Evolutionary conservation across 495 filamentous ascomycete species (phyloP).

Genomic region (Viridothelium virens): DNA sequence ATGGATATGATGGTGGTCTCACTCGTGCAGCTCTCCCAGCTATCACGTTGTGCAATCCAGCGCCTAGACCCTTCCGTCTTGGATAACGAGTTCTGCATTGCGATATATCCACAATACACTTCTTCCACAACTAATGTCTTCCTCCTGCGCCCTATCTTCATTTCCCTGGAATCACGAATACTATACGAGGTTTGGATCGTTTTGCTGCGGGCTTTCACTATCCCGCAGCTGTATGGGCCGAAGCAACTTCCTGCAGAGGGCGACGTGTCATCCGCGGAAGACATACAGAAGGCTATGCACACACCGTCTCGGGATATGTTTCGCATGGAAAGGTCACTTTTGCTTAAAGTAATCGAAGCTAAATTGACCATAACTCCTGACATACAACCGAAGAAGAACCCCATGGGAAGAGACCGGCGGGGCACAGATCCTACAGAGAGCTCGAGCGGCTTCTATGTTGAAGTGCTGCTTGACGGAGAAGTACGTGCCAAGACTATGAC

Average conservation of each 20-base stretch:
- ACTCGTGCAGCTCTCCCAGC: conserved; percentile 78
- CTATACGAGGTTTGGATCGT: conserved; percentile 97
- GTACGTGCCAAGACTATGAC: conserved; percentile 77
- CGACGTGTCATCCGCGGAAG: conserved; percentile 19
- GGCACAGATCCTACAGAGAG: conserved; percentile 11
- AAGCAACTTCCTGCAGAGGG: conserved; percentile 39
- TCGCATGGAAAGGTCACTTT: conserved; percentile 55
- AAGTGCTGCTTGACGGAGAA: conserved; percentile 87
- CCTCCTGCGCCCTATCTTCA: conserved; percentile 66
- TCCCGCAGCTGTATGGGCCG: conserved; percentile 79
- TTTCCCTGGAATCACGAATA: conserved; percentile 78
- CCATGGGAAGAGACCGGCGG: conserved; percentile 5
- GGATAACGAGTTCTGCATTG: conserved; percentile 89
- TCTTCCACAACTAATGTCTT: conserved; percentile 55
- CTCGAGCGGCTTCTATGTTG: conserved; percentile 60
- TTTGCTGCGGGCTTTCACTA: conserved; percentile 81
- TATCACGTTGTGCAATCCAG: conserved; percentile 84
- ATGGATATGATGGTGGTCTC: conserved; percentile 69
- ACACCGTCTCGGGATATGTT: conserved; percentile 50
- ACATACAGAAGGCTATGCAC: conserved; percentile 20
- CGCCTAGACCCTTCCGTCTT: conserved; percentile 84
- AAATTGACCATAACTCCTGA: conserved; percentile 37
- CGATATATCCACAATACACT: conserved; percentile 78
- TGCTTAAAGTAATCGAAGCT: conserved; percentile 54
- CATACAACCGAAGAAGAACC: background rate